Percentiles rank a stretch among this genome's conserved stretches.
Evolutionary conservation across 768 basidiomycete species (phyloP).

Genomic region (Lentinula guzmanii): DNA sequence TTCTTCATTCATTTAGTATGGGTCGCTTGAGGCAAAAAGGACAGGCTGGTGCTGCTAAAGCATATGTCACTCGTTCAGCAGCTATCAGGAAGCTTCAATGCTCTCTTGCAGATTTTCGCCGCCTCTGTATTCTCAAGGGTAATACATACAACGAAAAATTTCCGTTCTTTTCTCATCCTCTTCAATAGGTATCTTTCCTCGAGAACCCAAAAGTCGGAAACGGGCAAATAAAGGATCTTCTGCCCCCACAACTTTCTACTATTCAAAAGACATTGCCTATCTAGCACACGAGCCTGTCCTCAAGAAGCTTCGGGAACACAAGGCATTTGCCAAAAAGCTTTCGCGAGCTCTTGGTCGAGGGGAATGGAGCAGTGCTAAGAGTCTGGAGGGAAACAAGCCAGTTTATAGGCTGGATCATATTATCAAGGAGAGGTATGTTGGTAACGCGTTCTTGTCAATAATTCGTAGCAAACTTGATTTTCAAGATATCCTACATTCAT

Average conservation of each 20-base stretch:
- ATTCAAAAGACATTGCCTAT: constrained; percentile 96
- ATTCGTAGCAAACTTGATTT: neutral
- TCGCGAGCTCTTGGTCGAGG: constrained; percentile 87
- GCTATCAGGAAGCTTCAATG: constrained; percentile 96
- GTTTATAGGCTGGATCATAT: constrained; percentile 92
- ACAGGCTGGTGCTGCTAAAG: constrained; percentile 87
- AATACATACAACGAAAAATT: constrained; percentile 14
- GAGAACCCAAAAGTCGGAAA: constrained; percentile 88
- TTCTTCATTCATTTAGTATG: constrained; percentile 34
- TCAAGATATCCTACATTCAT: constrained; percentile 93
- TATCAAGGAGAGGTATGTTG: constrained; percentile 86
- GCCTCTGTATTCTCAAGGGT: constrained; percentile 98
- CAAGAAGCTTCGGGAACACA: constrained; percentile 92
- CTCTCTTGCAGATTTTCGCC: constrained; percentile 92
- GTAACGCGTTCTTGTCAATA: neutral
- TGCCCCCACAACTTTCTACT: constrained; percentile 96
- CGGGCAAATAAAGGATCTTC: constrained; percentile 97
- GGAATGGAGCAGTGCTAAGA: constrained; percentile 95
- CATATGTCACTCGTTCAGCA: constrained; percentile 83
- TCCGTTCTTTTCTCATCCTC: neutral
- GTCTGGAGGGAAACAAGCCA: constrained; percentile 88
- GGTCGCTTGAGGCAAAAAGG: constrained; percentile 79
- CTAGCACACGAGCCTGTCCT: constrained; percentile 95
- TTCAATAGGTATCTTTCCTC: constrained; percentile 85
- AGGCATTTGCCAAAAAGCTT: constrained; percentile 96